phyloP scores from a whole-genome alignment of 495 filamentous ascomycete genomes.

The Sporormia fimetaria region DNA sequence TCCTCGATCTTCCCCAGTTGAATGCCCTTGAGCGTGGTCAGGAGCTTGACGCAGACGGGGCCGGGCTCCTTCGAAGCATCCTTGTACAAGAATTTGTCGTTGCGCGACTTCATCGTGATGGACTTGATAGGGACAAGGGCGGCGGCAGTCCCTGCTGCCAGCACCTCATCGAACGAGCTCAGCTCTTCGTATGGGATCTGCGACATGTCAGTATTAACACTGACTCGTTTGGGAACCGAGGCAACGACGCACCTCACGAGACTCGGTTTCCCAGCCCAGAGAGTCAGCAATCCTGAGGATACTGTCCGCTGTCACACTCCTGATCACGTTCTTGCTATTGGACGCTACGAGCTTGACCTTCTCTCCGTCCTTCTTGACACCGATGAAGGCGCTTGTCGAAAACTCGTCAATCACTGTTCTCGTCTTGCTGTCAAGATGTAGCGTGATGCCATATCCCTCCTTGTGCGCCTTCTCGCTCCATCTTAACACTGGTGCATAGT shows the following conservation, averaged over 20 bases:
- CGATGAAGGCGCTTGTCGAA: conserved; percentile 76
- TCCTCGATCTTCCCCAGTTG: conserved; percentile 71
- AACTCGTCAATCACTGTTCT: conserved; percentile 81
- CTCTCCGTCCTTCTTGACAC: conserved; percentile 48
- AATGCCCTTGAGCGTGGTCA: conserved; percentile 70
- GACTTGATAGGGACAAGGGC: conserved; percentile 82
- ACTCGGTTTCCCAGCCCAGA: conserved; percentile 30
- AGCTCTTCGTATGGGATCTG: conserved; percentile 75
- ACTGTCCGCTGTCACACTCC: conserved; percentile 67
- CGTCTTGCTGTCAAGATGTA: conserved; percentile 73
- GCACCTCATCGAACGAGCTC: conserved; percentile 62
- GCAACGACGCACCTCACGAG: conserved; percentile 26
- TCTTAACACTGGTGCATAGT: conserved; percentile 71
- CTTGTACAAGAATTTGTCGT: conserved; percentile 49
- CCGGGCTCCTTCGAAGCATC: conserved; percentile 41
- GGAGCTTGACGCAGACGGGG: conserved; percentile 49
- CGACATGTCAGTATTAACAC: conserved; percentile 1
- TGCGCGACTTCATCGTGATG: conserved; percentile 57
- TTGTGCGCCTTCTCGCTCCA: conserved; percentile 63
- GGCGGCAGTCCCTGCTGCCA: conserved; percentile 88
- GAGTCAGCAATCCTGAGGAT: conserved; percentile 52
- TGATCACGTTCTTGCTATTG: conserved; percentile 68
- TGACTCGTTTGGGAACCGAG: neutral
- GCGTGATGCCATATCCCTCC: conserved; percentile 72
- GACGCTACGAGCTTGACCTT: conserved; percentile 65